Conservation (phyloP, 2,329 filamentous ascomycete species). For the Tolypocladium ovalisporum region DNA sequence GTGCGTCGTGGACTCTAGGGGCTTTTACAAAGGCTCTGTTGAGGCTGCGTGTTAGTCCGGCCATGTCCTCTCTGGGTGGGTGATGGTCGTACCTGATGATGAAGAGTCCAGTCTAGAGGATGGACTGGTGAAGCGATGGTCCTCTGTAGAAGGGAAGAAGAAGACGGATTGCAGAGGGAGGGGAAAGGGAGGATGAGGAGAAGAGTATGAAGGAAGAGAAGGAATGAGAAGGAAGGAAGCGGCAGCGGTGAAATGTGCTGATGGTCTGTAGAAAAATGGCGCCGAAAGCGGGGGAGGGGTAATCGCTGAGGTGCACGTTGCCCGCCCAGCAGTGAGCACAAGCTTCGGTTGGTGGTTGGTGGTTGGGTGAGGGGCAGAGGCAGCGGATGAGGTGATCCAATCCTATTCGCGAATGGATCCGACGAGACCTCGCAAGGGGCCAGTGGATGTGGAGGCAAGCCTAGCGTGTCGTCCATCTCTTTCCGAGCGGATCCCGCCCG, state of each 20-base stretch:
- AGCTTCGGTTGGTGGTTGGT: neutral
- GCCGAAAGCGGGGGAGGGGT: constrained; percentile 26
- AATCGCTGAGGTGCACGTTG: constrained; percentile 5
- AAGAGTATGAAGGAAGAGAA: constrained; percentile 5
- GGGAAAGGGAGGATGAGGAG: constrained; percentile 11
- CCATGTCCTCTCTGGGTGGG: neutral
- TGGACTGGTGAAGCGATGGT: neutral
- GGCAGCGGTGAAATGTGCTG: constrained; percentile 5
- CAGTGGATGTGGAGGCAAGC: neutral
- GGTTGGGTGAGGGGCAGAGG: neutral
- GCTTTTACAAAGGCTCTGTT: neutral
- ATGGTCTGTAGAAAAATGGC: constrained; percentile 12
- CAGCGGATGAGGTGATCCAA: neutral
- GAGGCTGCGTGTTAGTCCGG: neutral
- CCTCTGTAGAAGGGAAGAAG: constrained; percentile 5
- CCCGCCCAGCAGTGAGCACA: neutral
- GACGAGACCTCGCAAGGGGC: no score
- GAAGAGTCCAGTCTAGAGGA: neutral
- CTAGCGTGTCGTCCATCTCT: neutral
- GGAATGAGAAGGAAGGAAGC: constrained; percentile 10
- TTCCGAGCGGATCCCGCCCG: neutral
- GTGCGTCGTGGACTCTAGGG: constrained; percentile 10
- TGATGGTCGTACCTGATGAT: neutral
- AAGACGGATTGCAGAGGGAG: constrained; percentile 4
- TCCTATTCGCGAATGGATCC: neutral